Base-by-base conservation (phyloP, 768 basidiomycete species). In the Boletus huronensis region DNA sequence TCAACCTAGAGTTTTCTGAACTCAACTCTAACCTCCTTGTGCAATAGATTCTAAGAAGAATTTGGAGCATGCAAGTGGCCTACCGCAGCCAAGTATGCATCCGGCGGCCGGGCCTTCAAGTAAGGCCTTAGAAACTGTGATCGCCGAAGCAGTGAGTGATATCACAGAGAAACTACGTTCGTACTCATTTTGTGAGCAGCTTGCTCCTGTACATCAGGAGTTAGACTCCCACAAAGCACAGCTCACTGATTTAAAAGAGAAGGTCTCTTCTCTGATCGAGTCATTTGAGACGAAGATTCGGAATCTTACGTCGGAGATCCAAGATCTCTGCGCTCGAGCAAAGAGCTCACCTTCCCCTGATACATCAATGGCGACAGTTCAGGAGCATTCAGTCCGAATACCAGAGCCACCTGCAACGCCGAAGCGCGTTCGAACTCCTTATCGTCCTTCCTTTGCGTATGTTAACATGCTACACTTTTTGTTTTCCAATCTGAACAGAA, bases 151-250 rank as follows among this genome's bases (percentile, higher is more conserved):
- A 38, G 69, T 70, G 50, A 70, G 69, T 69, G 26, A 43, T 29
- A 16, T 29, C 1, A 16, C 21, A 0, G 45, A 36, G n/a, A 26
- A 26, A 17, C 5, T 6, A 17, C 32, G 34, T 35, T 21, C 16
- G 16, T 41, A 51, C 58, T 54, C 49, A 67, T 34, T 13, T 34
- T 13, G 29, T 55, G 50, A 55, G 34, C 46, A 83, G 82, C 59
- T 82, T 52, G 75, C 73, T 35, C 82, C 84, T 17, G 63, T 86
- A 14, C 75, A 79, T 50, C 74, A 76, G 47, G 82, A 82, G 60
- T 63, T 82, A 21, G 70, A 77, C 52, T 67, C 71, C 3, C 71
- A 83, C 48, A 78, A 76, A 64, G 64, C 72, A 32, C 79, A 83
- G 60, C 62, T 82, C 21, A 70, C 57, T 28, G 67, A 72, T 38